Evolutionary conservation across 108 stramenopile genomes (phyloP).

Genomic region (Nitzschia sp.): DNA sequence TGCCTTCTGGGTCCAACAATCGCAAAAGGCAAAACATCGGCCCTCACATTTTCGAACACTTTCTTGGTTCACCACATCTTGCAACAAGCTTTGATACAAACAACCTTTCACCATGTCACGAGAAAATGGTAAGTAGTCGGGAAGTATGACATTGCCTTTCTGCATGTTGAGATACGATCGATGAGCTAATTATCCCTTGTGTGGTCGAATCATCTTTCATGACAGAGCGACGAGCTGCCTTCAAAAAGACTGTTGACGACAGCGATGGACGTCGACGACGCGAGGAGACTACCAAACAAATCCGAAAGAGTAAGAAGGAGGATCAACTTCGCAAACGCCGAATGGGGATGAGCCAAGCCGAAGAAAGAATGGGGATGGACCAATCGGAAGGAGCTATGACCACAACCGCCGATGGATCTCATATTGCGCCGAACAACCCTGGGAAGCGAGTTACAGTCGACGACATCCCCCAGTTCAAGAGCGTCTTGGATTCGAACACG

Average conservation of each 20-base stretch:
- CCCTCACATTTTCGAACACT: too few relatives aligned
- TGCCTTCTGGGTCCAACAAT: background rate
- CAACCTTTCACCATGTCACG: background rate
- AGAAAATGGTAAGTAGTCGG: background rate
- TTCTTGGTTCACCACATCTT: background rate
- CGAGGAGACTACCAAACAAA: constrained; percentile 65
- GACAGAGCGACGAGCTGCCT: constrained; percentile 69
- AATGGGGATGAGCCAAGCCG: constrained; percentile 6
- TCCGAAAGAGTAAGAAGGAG: constrained; percentile 81
- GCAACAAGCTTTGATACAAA: background rate
- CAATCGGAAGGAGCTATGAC: background rate
- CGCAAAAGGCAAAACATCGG: too few relatives aligned
- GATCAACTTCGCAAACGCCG: constrained; percentile 70
- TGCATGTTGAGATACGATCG: too few relatives aligned
- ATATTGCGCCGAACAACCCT: background rate
- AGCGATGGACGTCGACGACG: constrained; percentile 83
- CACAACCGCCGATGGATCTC: background rate
- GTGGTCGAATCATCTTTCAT: background rate
- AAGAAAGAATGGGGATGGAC: background rate
- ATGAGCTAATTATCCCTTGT: too few relatives aligned
- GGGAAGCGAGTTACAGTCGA: constrained; percentile 25
- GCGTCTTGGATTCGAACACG: constrained; percentile 15
- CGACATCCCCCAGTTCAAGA: constrained; percentile 52
- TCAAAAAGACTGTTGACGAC: constrained; percentile 93
- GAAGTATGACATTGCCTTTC: too few relatives aligned